Evolutionary conservation across 2,329 filamentous ascomycete species (phyloP), one percentile per base, ranked within the genome.

Genomic region (Ophiobolus disseminans): DNA sequence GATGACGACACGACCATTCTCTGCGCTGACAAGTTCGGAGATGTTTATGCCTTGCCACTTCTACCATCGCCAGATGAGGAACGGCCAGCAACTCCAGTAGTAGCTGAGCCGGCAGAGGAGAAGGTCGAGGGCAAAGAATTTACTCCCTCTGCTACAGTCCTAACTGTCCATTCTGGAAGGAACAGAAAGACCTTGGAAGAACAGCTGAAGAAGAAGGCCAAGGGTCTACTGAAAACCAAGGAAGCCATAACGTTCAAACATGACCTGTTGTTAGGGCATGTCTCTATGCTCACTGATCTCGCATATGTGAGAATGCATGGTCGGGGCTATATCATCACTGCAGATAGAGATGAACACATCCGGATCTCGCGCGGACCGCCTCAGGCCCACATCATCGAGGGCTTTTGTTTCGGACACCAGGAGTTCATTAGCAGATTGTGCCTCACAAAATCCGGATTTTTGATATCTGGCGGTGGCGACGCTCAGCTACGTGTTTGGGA

Each of bases 11-110:
- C 81, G 34, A 89, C 86, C 7, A 90, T 99, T 55, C 75, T 97
- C 48, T 86, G 85, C 53, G 93, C 86, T 42, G 94, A 99, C 78
- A 99, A 99, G 73, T 97, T 97, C 66, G 94, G 94, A 58, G 94
- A 99, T 71, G 93, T 97, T 52, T 97, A 96, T 75, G 84, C 89
- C 9, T 75, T 99, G 6, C 93, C 94, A 11, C 78, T 97, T 3
- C 70, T 91, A 35, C 60, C 65, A 10, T 62, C 69, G 9, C 64
- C 68, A n/a, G 66, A 70, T 26, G 70, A 74, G 34, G 63, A 66
- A 21, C 58, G 58, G 28, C 55, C 60, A 14, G 62, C 55, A 21
- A 56, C 51, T 5, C 40, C 52, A 40, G 48, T 50, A 32, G 40
- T 57, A 13, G 35, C 40, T 14, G 58, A 60, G 14, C 53, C 66